These are phyloP conservation scores for Spinacia oleracea DNA, from an alignment of 179 eudicot genomes.

Conservation along the genomic window DNA sequence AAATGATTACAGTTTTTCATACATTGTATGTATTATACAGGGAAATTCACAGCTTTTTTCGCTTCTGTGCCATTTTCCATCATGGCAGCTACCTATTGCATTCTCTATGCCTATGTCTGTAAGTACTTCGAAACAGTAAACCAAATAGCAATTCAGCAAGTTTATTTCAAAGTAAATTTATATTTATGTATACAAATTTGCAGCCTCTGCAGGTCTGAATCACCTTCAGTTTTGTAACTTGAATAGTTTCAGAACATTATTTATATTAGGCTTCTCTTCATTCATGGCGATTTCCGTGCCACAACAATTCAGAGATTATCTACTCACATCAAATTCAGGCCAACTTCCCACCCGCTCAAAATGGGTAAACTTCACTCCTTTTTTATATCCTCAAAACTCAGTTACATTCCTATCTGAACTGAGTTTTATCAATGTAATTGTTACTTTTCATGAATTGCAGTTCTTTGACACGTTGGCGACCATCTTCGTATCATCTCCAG, in stretches of 20 bases:
- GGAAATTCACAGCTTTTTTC: constrained; percentile 80
- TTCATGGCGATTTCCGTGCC: constrained; percentile 67
- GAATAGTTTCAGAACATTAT: constrained; percentile 67
- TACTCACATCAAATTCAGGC: constrained; percentile 20
- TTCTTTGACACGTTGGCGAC: constrained; percentile 50
- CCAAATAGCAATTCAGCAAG: no score
- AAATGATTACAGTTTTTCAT: constrained; percentile 7
- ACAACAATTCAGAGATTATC: constrained; percentile 53
- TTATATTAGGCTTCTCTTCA: constrained; percentile 63
- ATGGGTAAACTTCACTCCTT: constrained; percentile 46
- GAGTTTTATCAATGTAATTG: not conserved
- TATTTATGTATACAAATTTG: constrained; percentile 14
- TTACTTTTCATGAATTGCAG: constrained; percentile 33
- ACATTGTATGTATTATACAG: constrained; percentile 29
- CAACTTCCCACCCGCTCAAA: constrained; percentile 44
- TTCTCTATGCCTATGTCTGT: constrained; percentile 70
- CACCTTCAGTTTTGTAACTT: constrained; percentile 76
- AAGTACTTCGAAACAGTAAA: constrained; percentile 22
- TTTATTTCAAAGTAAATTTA: not conserved
- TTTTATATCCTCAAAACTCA: not conserved
- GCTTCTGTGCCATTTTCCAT: constrained; percentile 78
- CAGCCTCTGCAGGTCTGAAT: constrained; percentile 77
- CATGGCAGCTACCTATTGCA: constrained; percentile 67
- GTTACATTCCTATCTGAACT: not conserved
- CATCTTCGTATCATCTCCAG: constrained; percentile 52